phyloP scores from a whole-genome alignment of 345 rosid genomes.

The Eucalyptus regnans region DNA sequence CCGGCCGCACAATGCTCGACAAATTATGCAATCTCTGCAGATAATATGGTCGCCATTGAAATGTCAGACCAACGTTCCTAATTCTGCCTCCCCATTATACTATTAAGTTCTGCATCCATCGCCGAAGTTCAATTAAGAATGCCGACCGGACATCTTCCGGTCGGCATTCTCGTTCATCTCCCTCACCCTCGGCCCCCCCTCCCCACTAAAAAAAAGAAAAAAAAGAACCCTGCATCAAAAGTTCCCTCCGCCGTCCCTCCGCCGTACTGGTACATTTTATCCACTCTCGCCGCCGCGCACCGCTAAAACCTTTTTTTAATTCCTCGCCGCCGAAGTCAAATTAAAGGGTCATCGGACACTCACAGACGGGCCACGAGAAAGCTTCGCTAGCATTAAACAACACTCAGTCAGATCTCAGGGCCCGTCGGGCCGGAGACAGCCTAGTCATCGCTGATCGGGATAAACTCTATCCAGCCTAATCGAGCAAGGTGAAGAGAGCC shows the following conservation, averaged over 20 bases:
- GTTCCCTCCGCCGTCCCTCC: not conserved
- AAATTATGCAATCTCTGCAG: not conserved
- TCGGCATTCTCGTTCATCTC: not conserved
- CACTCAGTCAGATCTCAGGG: not conserved
- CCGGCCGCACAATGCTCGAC: not conserved
- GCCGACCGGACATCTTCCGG: not conserved
- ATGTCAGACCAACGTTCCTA: not conserved
- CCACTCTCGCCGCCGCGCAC: not conserved
- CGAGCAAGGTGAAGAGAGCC: not conserved
- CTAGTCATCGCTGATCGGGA: not conserved
- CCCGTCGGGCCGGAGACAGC: not conserved
- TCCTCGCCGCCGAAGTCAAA: not conserved
- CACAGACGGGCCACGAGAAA: rapidly evolving
- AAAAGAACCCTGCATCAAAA: not conserved
- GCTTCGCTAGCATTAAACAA: not conserved
- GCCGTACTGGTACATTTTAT: not conserved
- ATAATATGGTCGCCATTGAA: not conserved
- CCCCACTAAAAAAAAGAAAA: not conserved
- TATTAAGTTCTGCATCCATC: not conserved
- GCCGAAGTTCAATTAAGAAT: not conserved
- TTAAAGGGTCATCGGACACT: not conserved
- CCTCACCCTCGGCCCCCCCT: rapidly evolving
- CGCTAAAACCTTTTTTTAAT: too few relatives aligned
- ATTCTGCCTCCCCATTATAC: not conserved
- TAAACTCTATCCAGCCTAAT: not conserved